Evolutionary conservation across 768 basidiomycete genomes (phyloP), one percentile per base, ranked within the genome.

Genomic region (Mrakia frigida): DNA sequence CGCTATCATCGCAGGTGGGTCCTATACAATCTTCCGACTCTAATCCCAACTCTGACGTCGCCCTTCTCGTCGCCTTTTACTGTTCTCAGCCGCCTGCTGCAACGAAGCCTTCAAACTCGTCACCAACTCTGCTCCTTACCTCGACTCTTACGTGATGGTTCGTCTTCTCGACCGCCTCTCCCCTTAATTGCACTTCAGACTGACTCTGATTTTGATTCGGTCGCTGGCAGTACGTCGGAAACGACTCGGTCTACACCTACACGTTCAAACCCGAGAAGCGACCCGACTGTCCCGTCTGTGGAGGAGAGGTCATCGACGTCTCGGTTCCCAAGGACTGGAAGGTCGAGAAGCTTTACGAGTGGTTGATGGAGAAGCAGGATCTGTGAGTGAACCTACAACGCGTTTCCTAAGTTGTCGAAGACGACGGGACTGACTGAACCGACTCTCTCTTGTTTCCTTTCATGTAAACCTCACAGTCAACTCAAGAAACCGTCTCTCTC

Each of bases 21-120:
- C 53, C 41, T 0, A 14, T 9, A 67, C 35, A n/a, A n/a, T n/a
- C 16, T 13, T 41, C 6, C 67, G 61, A 77, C 78, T 60, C 13
- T 56, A 52, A n/a, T 31, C 6, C 67, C 41, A 23, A 14, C 0
- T 3, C 43, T 67, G 37, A 33, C 16, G 23, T 43, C 33, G 33
- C 3, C 41, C 11, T 67, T 59, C 23, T 31, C 28, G 23, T 31
- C 73, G 23, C 31, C 13, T 6, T 25, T 4, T 56, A 3, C 53
- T 33, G 25, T 53, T 14, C 52, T 72, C 46, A 92, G 96, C 96
- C 53, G 92, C 95, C 2, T 98, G 96, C 85, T 98, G 96, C 82
- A 98, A 97, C 81, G 97, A 99, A 84, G 97, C 97, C 23, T 96
- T 99, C 87, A 99, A 99, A 85, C 93, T 99, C 77, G 95, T 93